Conservation (phyloP, 441 rosid genomes). For the Pelargonium australe region DNA sequence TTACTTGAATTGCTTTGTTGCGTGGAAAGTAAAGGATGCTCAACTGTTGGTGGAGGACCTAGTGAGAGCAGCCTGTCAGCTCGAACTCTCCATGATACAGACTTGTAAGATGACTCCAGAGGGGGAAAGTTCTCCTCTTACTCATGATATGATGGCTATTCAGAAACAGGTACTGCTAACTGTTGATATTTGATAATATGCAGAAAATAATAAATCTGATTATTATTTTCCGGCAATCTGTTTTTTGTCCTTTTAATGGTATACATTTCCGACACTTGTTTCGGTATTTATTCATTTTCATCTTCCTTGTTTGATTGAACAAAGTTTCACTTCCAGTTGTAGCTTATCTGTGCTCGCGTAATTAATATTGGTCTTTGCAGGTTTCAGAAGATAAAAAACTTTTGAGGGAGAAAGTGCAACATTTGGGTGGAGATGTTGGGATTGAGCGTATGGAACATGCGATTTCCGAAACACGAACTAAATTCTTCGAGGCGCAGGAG, state of each 20-base stretch:
- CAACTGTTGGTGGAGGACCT: constrained; percentile 75
- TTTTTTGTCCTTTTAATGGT: background rate
- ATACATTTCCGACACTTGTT: background rate
- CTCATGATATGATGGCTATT: constrained; percentile 84
- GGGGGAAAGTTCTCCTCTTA: constrained; percentile 50
- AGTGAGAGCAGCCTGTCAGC: constrained; percentile 96
- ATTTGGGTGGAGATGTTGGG: constrained; percentile 75
- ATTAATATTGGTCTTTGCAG: constrained; percentile 31
- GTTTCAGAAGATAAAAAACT: constrained; percentile 81
- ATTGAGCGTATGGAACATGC: constrained; percentile 74
- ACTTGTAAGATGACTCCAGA: constrained; percentile 65
- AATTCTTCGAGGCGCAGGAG: constrained; percentile 50
- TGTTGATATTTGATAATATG: background rate
- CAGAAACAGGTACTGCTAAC: constrained; percentile 52
- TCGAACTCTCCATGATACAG: constrained; percentile 94
- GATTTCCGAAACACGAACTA: constrained; percentile 57
- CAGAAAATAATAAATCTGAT: too few relatives aligned
- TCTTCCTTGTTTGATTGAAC: too few relatives aligned
- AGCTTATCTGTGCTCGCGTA: too few relatives aligned
- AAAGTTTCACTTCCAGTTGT: too few relatives aligned
- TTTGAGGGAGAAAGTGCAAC: constrained; percentile 70
- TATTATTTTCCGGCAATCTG: too few relatives aligned
- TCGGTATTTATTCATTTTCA: background rate
- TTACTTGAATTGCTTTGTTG: constrained; percentile 74
- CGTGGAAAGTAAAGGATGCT: constrained; percentile 97